Evolutionary conservation across 2,329 filamentous ascomycete species (phyloP).

Genomic region (Ilyonectria robusta): DNA sequence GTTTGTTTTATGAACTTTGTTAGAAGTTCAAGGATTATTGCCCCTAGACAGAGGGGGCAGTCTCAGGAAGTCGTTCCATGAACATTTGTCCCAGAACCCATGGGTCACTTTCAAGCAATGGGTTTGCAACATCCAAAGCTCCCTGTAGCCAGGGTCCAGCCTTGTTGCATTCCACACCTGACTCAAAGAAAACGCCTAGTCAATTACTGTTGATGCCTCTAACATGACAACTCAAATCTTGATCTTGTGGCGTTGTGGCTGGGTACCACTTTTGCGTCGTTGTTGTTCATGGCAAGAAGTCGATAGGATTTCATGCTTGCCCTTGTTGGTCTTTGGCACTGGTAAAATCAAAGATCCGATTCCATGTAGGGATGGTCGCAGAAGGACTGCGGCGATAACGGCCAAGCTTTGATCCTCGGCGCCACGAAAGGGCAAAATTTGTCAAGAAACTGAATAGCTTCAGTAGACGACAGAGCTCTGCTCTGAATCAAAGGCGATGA

Average conservation of each 20-base stretch:
- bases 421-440: constrained; percentile 17
- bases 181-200: neutral
- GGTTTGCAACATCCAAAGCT: neutral
- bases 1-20: neutral
- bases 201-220: neutral
- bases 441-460: constrained; percentile 17
- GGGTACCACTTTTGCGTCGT: too few species aligned
- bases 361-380: constrained; percentile 16
- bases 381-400: constrained; percentile 6
- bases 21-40: neutral
- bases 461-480: neutral
- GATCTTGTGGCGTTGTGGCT: neutral
- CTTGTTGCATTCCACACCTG: constrained; percentile 9
- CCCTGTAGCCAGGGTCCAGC: constrained; percentile 6
- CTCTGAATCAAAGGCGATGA: neutral
- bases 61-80: constrained; percentile 2
- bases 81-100: constrained; percentile 13
- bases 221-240: constrained; percentile 4
- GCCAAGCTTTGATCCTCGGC: constrained; percentile 11
- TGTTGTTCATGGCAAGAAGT: too few species aligned
- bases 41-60: constrained; percentile 1
- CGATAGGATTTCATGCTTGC: neutral
- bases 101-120: constrained; percentile 1
- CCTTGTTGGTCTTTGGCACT: neutral
- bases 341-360: neutral